A percentile compares a stretch with the other conserved stretches of the same genome.
phyloP scores from a whole-genome alignment of 345 rosid genomes.

The Salix purpurea region DNA sequence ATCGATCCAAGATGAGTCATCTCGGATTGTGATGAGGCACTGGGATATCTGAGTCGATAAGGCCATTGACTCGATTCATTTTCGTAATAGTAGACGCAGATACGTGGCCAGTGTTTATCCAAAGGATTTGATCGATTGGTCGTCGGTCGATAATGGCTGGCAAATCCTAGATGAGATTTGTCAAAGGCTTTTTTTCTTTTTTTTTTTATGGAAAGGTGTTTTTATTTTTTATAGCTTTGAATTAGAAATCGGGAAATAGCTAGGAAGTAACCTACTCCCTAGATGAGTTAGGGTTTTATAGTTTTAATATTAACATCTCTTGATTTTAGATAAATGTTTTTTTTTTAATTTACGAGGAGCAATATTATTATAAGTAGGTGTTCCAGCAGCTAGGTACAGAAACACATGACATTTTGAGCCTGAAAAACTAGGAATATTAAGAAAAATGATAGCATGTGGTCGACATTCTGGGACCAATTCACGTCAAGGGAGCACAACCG shows the following conservation, averaged over 20 bases:
- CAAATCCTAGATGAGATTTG: not conserved
- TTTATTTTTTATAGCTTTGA: not conserved
- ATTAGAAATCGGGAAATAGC: too few relatives aligned
- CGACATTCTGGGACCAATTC: not conserved
- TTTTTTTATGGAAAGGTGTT: not conserved
- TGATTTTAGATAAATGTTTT: too few relatives aligned
- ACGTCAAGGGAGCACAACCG: not conserved
- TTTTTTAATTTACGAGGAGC: too few relatives aligned
- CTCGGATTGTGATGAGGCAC: not conserved
- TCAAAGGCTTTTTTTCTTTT: not conserved
- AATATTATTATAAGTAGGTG: too few relatives aligned
- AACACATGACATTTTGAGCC: not conserved
- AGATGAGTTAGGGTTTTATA: too few relatives aligned
- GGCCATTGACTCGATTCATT: not conserved
- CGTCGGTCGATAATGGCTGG: not conserved
- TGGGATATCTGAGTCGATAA: not conserved
- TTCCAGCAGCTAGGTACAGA: too few relatives aligned
- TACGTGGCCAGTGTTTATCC: not conserved
- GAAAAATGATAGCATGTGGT: not conserved
- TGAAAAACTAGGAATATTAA: not conserved
- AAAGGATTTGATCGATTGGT: not conserved
- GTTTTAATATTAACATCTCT: too few relatives aligned
- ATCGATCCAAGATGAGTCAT: not conserved
- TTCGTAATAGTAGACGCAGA: not conserved
- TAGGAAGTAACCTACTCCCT: too few relatives aligned